Conservation (phyloP, 257 asterid genomes). For the Lantana camara region DNA sequence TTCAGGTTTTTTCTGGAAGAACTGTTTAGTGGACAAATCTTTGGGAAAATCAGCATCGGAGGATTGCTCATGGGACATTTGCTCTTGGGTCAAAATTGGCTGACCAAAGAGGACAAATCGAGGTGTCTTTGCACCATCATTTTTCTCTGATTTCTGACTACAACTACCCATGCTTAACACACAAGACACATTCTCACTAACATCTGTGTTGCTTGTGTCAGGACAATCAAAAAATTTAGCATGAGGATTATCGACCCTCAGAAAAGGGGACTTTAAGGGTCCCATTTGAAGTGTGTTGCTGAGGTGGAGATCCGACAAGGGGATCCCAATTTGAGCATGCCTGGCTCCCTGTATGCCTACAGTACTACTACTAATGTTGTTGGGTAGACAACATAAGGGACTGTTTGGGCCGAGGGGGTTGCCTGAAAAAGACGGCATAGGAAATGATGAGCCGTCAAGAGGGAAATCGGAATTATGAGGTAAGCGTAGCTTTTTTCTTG, state of each 20-base stretch:
- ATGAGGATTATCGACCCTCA: conserved; percentile 42
- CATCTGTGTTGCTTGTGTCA: conserved; percentile 34
- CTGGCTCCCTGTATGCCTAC: conserved; percentile 99
- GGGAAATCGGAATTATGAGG: conserved; percentile 63
- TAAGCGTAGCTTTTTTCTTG: conserved; percentile 66
- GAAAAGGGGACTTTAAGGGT: conserved; percentile 56
- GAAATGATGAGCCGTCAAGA: conserved; percentile 58
- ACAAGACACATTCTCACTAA: conserved; percentile 66
- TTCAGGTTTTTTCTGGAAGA: conserved; percentile 49
- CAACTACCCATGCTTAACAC: conserved; percentile 69
- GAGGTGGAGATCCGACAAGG: conserved; percentile 69
- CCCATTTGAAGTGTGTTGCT: conserved; percentile 80
- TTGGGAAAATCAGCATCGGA: conserved; percentile 28
- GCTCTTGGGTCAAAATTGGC: conserved; percentile 97
- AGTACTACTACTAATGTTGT: conserved; percentile 58
- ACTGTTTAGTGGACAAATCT: conserved; percentile 36
- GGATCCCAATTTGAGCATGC: conserved; percentile 94
- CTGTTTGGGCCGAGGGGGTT: conserved; percentile 75
- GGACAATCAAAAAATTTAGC: conserved; percentile 44
- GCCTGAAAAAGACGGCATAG: conserved; percentile 80
- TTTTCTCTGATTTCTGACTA: conserved; percentile 46
- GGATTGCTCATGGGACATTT: conserved; percentile 51
- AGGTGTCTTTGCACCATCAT: conserved; percentile 49
- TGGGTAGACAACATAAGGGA: conserved; percentile 60
- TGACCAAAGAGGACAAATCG: conserved; percentile 85